phyloP scores from a whole-genome alignment of 352 stramenopile genomes.

The Blastocystis sp. region DNA sequence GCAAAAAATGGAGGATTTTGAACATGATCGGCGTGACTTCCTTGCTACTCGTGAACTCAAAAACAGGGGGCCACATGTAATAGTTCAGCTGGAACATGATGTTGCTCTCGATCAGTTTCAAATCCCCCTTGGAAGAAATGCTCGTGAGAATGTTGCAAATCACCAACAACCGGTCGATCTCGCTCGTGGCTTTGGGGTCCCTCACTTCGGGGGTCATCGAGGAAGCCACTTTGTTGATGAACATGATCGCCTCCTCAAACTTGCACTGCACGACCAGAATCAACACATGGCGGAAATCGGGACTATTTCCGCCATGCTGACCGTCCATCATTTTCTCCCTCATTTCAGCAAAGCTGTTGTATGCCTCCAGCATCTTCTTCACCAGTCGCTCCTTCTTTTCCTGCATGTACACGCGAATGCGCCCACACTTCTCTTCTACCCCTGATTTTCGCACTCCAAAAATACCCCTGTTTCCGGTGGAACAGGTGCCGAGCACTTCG shows the following conservation, averaged over 20 bases:
- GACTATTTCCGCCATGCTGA: background rate
- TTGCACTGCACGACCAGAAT: conserved; percentile 40
- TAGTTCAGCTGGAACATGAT: conserved; percentile 18
- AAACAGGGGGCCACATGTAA: background rate
- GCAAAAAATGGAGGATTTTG: conserved; percentile 38
- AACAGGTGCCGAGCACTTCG: background rate
- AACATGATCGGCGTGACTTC: background rate
- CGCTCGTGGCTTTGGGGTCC: background rate
- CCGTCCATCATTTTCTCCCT: background rate
- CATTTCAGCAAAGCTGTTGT: background rate
- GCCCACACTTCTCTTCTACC: conserved; percentile 16
- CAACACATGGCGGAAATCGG: conserved; percentile 3
- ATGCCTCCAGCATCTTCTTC: background rate
- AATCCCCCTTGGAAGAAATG: background rate
- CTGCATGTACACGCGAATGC: conserved; percentile 6
- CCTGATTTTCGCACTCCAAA: background rate
- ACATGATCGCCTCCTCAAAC: conserved; percentile 36
- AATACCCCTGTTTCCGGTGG: background rate
- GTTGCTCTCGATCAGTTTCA: background rate
- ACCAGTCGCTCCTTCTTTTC: conserved; percentile 21
- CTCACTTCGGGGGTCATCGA: background rate
- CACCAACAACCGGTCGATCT: conserved; percentile 18
- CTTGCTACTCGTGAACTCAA: background rate
- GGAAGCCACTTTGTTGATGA: background rate
- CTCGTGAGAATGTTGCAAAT: conserved; percentile 39